Base-by-base conservation (phyloP, 2,329 filamentous ascomycete genomes). In the Berkeleyomyces rouxiae region DNA sequence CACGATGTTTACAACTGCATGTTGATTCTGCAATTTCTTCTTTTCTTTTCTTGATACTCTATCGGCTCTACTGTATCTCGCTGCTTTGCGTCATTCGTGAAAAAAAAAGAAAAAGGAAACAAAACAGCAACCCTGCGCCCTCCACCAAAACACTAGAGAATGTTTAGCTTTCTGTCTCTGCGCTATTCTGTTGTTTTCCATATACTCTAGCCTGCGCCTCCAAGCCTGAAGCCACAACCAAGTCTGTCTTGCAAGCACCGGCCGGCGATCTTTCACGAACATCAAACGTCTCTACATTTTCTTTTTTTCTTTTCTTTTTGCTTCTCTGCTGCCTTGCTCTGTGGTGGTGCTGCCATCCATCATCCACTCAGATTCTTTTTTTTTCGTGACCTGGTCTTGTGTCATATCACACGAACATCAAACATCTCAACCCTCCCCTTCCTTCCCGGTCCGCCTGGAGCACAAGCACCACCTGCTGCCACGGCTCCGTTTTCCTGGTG, bases 261-360 rank as follows among this genome's bases (percentile, higher is more conserved):
- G 23, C 44, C 37, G 49, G 49, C 33, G 49, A 55, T 37, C 49
- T 53, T 53, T 53, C 49, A 53, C 49, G 49, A 36, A n/a, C 23
- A 53, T 53, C 49, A 53, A 53, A 53, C 49, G 23, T 23, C 23
- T 23, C 23, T 33, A 13, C 7, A 53, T 13, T 46, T 46, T 3
- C 69, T 67, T 67, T 65, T 66, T 66, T 67, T 58, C 63, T 64
- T 66, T 65, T 65, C 62, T 61, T 57, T 63, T 66, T 16, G 10
- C 31, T 51, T 31, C 7, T 10, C 47, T 23, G 31, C 46, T 31
- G 5, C n/a, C 10, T 43, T 13, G 42, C 10, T 11, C 42, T 43
- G 47, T 33, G 23, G 23, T 23, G 23, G 9, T 53, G 13, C 49
- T 36, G 39, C 49, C 13, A 33, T 33, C 47, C 49, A 55, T 13